Evolutionary conservation across 441 rosid species (phyloP).

Genomic region (Adansonia rubrostipa): DNA sequence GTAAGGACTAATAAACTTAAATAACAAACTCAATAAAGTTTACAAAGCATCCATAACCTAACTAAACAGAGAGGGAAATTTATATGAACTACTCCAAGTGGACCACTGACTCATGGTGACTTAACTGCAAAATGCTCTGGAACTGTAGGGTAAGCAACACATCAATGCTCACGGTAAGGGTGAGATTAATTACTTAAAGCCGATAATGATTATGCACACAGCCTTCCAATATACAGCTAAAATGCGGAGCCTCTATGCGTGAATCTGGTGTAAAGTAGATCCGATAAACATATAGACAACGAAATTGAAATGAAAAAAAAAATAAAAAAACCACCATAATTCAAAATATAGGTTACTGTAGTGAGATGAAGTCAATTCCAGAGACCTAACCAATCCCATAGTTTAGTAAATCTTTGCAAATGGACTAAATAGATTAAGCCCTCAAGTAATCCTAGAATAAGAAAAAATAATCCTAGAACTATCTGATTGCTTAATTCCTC

Average conservation of each 20-base stretch:
- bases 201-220: not conserved
- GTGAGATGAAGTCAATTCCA: no score
- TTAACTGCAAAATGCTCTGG: not conserved
- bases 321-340: not conserved
- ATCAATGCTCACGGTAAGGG: not conserved
- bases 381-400: no score
- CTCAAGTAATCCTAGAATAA: no score
- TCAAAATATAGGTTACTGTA: no score
- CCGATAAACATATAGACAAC: not conserved
- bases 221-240: not conserved
- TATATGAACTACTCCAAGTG: not conserved
- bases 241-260: not conserved
- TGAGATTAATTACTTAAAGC: not conserved
- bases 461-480: not conserved
- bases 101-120: not conserved
- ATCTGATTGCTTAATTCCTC: not conserved
- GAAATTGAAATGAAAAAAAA: not conserved
- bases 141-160: not conserved
- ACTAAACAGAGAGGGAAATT: not conserved
- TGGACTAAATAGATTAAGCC: no score
- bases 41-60: no score
- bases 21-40: not conserved
- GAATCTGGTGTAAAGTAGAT: not conserved
- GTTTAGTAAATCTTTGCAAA: no score
- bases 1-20: not conserved